Base-by-base conservation (phyloP, 306 rosid species). In the Oxytropis ochrocephala region DNA sequence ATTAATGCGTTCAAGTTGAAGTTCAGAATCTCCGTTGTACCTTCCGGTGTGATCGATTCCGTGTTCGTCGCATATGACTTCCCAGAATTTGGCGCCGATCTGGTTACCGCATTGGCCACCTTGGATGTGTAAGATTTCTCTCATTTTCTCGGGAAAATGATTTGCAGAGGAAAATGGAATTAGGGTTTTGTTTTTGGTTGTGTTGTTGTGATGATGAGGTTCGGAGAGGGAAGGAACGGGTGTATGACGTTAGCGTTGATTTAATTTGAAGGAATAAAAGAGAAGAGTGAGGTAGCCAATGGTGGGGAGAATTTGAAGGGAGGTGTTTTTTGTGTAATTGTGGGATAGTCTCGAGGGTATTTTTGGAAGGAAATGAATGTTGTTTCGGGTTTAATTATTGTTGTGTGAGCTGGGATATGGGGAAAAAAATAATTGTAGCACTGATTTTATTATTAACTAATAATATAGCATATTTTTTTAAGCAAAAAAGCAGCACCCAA, bases 31-130 rank as follows among this genome's bases (percentile, higher is more conserved):
- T 8, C 85, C 85, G 60, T 51, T 54, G 32, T 81, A 81, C 55
- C 61, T 76, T 0, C 85, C 85, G 17, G 81, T 76, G 69, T 72
- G 81, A 69, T 81, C 85, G 50, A 81, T 81, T 0, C 85, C 85
- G 51, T 81, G 85, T 63, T 81, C 85, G 64, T 76, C 85, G 72
- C 84, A 80, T 2, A 80, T 80, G 2, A 80, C 84, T 39, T 80
- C 84, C 84, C 84, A 80, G 84, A 80, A 80, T 47, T 80, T 80
- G 13, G 84, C 85, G 0, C 84, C 84, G 78, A 80, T 80, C 61
- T 80, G 84, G 78, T 81, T 81, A 5, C 85, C 85, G 73, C 85
- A 81, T 58, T 81, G 85, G 6, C 85, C 85, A 0, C 85, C 85
- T 43, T 81, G 85, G 58, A 81, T 81, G 79, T 81, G 85, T 10